Percentiles rank a stretch among this genome's conserved stretches.
phyloP scores from a whole-genome alignment of 176 grass and related monocot species.

The Carex scoparia region DNA sequence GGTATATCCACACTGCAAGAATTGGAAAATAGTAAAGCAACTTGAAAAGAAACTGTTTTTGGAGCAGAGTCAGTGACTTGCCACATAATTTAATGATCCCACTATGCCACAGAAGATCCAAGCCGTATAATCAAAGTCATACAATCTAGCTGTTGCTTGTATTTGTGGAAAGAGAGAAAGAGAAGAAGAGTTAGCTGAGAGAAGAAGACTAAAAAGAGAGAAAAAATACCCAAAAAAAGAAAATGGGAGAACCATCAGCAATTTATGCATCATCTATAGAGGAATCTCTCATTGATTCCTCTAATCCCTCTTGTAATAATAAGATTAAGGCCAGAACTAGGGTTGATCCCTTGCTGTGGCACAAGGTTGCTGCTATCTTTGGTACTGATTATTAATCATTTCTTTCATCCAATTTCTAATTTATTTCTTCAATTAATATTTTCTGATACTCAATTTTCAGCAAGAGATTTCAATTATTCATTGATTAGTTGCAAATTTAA shows the following conservation, averaged over 20 bases:
- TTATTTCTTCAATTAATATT: not conserved
- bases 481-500: not conserved
- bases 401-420: not conserved
- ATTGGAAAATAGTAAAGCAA: not conserved
- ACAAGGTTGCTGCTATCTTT: slow-evolving; percentile 82
- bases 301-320: slow-evolving; percentile 3
- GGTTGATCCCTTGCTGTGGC: slow-evolving; percentile 63
- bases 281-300: slow-evolving; percentile 5
- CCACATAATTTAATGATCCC: not conserved
- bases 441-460: not conserved
- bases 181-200: not conserved
- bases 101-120: not conserved
- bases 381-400: slow-evolving; percentile 22
- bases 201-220: not conserved
- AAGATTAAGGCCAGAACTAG: slow-evolving; percentile 4
- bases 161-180: not conserved
- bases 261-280: not conserved
- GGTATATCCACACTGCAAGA: not conserved
- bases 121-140: not conserved
- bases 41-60: not conserved
- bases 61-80: not conserved
- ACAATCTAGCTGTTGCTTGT: not conserved
- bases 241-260: not conserved
- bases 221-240: not conserved
- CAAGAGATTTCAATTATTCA: not conserved